Base-by-base conservation (phyloP, 352 stramenopile species). In the Ophiocytium majus region DNA sequence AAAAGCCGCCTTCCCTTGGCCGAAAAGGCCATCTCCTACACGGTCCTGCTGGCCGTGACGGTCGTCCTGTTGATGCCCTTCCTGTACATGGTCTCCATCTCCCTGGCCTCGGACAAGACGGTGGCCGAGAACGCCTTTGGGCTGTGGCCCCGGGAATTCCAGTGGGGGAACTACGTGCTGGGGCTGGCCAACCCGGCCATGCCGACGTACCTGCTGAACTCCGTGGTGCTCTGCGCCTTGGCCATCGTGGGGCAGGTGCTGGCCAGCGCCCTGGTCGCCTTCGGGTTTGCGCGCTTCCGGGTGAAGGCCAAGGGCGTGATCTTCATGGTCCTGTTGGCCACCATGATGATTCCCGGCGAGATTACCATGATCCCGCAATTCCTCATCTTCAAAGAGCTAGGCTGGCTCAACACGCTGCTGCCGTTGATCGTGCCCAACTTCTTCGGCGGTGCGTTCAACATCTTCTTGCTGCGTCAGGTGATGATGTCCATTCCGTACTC, bases 361-460 rank as follows among this genome's bases (percentile, higher is more conserved):
- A 28, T 71, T 23, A 71, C 57, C 57, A 71, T 71, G 57, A 71
- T 71, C 57, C 57, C 57, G 57, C 23, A 71, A 23, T 71, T 23
- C 57, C 23, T 28, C 19, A 71, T 71, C 57, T 23, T 71, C 19
- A 28, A 23, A 28, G 19, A 28, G 19, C 28, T 71, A 28, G 19
- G 28, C 57, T 28, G 23, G 57, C 57, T 71, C 19, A 28, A 71
- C 57, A 71, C 57, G 19, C 28, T 23, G 19, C 28, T 28, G 19
- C 19, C 19, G 19, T 28, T 71, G 23, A 71, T 71, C 57, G 57
- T 71, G 19, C 57, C 57, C 57, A 28, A 23, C 57, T 23, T 28
- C 57, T 71, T 71, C 57, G 28, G 57, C 57, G n/a, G n/a, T n/a
- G 57, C 57, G 19, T 71, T 71, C 57, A 28, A 28, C 57, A 71